Conservation (phyloP, 768 basidiomycete genomes). For the Lactifluus pinguis region DNA sequence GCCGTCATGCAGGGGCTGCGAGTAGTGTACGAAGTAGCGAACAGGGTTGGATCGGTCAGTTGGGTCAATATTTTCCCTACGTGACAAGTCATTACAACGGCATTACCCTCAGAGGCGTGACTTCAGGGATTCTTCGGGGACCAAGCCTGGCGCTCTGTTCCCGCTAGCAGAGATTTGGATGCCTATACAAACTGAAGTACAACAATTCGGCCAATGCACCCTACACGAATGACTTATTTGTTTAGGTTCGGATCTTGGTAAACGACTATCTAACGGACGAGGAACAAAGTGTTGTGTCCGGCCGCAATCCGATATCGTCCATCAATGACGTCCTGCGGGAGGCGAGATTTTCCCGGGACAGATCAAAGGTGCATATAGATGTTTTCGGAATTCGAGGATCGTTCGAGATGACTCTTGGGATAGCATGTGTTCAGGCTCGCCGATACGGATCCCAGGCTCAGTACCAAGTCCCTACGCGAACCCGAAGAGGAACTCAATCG, state of each 20-base stretch:
- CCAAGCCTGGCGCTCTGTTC: slow-evolving; percentile 68
- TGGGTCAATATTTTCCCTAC: neutral
- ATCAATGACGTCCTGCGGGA: slow-evolving; percentile 91
- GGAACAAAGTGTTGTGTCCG: slow-evolving; percentile 65
- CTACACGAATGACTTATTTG: neutral
- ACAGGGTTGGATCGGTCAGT: slow-evolving; percentile 84
- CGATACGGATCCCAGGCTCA: slow-evolving; percentile 75
- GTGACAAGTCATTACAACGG: neutral
- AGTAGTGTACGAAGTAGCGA: slow-evolving; percentile 83
- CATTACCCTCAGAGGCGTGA: slow-evolving; percentile 58
- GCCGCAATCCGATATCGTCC: slow-evolving; percentile 82
- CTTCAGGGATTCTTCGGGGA: slow-evolving; percentile 78
- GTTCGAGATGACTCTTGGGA: neutral
- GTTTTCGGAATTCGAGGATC: neutral
- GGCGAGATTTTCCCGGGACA: slow-evolving; percentile 71
- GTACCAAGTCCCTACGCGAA: slow-evolving; percentile 54
- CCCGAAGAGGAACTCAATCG: slow-evolving; percentile 82
- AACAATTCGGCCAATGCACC: slow-evolving; percentile 11
- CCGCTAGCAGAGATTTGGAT: slow-evolving; percentile 83
- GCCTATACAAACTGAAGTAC: slow-evolving; percentile 82
- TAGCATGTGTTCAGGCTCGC: slow-evolving; percentile 86
- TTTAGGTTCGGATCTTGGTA: slow-evolving; percentile 72
- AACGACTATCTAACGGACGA: slow-evolving; percentile 91
- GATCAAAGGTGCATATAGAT: slow-evolving; percentile 48
- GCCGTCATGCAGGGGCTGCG: slow-evolving; percentile 88